Conservation (phyloP, 352 stramenopile species). For the Globisporangium echinulatum region DNA sequence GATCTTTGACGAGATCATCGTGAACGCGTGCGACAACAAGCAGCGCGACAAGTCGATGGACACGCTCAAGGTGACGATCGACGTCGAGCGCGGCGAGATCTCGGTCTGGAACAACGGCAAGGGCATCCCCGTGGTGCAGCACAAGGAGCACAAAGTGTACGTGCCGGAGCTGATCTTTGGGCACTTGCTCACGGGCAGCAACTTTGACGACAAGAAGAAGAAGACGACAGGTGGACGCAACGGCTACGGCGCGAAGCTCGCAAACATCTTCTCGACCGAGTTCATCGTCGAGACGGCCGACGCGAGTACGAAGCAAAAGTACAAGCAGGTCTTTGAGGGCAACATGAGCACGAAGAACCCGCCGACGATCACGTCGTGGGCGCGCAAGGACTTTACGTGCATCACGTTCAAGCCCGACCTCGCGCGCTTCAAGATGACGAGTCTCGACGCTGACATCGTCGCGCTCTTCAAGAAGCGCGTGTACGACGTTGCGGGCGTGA, state of each 20-base stretch:
- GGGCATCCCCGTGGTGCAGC: slow-evolving; percentile 95
- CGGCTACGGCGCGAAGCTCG: slow-evolving; percentile 98
- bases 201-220: slow-evolving; percentile 98
- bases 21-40: slow-evolving; percentile 99
- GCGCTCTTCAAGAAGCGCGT: slow-evolving; percentile 95
- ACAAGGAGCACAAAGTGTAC: slow-evolving; percentile 97
- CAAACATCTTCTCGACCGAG: slow-evolving; percentile 99
- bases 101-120: slow-evolving; percentile 97
- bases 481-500: slow-evolving; percentile 95
- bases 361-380: slow-evolving; percentile 83
- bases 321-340: slow-evolving; percentile 86
- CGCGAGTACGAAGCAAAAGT: slow-evolving; percentile 87
- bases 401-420: slow-evolving; percentile 97
- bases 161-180: slow-evolving; percentile 98
- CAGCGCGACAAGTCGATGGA: slow-evolving; percentile 96
- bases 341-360: slow-evolving; percentile 93
- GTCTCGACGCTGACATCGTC: slow-evolving; percentile 92
- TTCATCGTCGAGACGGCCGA: slow-evolving; percentile 99
- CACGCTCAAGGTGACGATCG: slow-evolving; percentile 92
- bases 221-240: slow-evolving; percentile 94
- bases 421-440: slow-evolving; percentile 87
- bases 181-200: slow-evolving; percentile 96
- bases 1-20: slow-evolving; percentile 99
- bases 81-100: slow-evolving; percentile 90
- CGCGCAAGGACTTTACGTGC: slow-evolving; percentile 90